Evolutionary conservation across 768 basidiomycete genomes (phyloP).

Genomic region (Clathrus columnatus): DNA sequence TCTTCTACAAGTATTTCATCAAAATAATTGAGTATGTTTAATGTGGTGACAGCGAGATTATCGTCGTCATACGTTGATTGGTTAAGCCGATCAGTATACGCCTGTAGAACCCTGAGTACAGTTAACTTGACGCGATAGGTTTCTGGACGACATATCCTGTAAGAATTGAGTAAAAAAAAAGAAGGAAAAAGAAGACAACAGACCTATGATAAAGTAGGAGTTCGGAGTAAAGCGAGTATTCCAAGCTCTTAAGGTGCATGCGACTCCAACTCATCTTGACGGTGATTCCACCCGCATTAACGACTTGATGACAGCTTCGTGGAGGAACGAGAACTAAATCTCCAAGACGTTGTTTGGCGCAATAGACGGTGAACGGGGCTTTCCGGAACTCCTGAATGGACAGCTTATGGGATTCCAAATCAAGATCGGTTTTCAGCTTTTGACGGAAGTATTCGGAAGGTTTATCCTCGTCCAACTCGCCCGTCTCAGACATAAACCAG

Average conservation of each 20-base stretch:
- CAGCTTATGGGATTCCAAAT: constrained; percentile 63
- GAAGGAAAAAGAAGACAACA: constrained; percentile 9
- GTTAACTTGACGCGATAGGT: constrained; percentile 67
- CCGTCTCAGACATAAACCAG: constrained; percentile 78
- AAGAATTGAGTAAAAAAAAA: background rate
- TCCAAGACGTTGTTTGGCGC: constrained; percentile 65
- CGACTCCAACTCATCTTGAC: constrained; percentile 83
- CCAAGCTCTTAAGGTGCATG: constrained; percentile 61
- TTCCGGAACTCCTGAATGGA: constrained; percentile 52
- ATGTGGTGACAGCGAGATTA: background rate
- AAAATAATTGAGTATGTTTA: constrained; percentile 35
- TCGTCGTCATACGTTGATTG: background rate
- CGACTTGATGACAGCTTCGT: constrained; percentile 74
- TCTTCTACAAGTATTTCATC: constrained; percentile 47
- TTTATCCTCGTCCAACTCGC: constrained; percentile 29
- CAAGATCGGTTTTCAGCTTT: constrained; percentile 47
- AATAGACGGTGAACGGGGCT: constrained; percentile 62
- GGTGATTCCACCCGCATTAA: constrained; percentile 73
- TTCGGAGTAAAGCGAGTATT: constrained; percentile 57
- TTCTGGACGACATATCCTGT: constrained; percentile 72
- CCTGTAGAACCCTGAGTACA: constrained; percentile 45
- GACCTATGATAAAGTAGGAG: constrained; percentile 75
- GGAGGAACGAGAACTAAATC: constrained; percentile 79
- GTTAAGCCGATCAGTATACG: constrained; percentile 20
- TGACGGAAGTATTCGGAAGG: constrained; percentile 48